Base-by-base conservation (phyloP, 2,329 filamentous ascomycete species). In the Fusarium sp. region DNA sequence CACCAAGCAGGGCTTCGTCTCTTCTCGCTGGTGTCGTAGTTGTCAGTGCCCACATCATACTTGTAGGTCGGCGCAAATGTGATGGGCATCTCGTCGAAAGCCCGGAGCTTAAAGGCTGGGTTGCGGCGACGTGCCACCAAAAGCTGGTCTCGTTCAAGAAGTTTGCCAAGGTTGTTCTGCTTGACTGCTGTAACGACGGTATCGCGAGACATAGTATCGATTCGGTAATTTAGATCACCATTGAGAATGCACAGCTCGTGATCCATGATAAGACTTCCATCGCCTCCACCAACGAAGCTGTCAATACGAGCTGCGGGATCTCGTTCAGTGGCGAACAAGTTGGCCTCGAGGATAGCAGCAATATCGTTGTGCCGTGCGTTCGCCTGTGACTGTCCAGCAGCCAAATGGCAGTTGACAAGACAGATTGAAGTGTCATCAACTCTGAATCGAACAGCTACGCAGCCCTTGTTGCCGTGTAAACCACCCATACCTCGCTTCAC, bases 221-320 rank as follows among this genome's bases (percentile, higher is more conserved):
- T 98, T 65, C 96, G 94, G 79, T 99, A 99, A 80, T 99, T 99
- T 50, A 99, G 85, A 77, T 99, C 96, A 30, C 96, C 96, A 74
- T 98, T 98, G 41, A 98, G 82, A 47, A 99, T 89, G 78, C 95
- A 97, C n/a, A 99, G 91, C 80, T 99, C 96, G 76, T 99, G 96
- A 76, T 99, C 96, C 60, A 98, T 85, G 61, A 99, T 92, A 91
- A 97, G 94, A 40, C 89, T 91, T 8, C 96, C 96, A 77, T 99
- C 96, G 44, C 96, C 96, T n/a, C 96, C 96, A 28, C 93, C 92
- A 8, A 94, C 87, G 76, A 91, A 99, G 67, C 89, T 91, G 77
- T 97, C 92, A 37, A 92, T 85, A 8, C 93, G 88, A 6, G 87
- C 83, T 6, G 82, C 85, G 1, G 88, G 82, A 69, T 94, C 92